Percentiles rank a stretch among this genome's conserved stretches.
Conservation (phyloP, 371 early-diverging fungal species). For the Mucor piriformis region DNA sequence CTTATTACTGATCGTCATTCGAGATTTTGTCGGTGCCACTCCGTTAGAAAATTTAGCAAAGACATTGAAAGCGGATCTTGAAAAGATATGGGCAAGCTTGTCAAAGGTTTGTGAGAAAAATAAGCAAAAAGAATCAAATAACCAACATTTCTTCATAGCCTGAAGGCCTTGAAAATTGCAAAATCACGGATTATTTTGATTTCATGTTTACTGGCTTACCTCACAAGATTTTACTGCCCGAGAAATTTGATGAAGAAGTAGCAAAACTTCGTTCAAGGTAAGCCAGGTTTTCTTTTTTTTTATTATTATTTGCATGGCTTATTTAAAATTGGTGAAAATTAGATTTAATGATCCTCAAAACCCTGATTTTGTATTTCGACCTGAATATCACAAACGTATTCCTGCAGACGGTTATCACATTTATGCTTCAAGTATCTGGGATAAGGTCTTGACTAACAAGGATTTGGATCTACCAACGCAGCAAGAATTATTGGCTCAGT, state of each 20-base stretch:
- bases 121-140: neutral
- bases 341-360: constrained; percentile 75
- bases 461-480: constrained; percentile 98
- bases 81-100: constrained; percentile 89
- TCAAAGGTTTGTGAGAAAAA: constrained; percentile 62
- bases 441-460: constrained; percentile 88
- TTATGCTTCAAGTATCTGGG: constrained; percentile 93
- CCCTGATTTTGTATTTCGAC: constrained; percentile 81
- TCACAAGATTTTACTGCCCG: constrained; percentile 87
- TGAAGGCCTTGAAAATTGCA: constrained; percentile 76
- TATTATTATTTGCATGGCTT: no score
- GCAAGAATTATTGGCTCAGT: constrained; percentile 96
- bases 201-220: constrained; percentile 88
- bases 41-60: constrained; percentile 81
- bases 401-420: constrained; percentile 94
- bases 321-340: neutral
- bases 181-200: constrained; percentile 90
- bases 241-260: constrained; percentile 81
- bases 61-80: constrained; percentile 81
- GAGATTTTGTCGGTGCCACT: constrained; percentile 91
- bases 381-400: constrained; percentile 87
- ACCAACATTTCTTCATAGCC: constrained; percentile 52
- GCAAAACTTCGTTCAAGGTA: constrained; percentile 71
- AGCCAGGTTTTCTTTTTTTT: no score
- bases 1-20: constrained; percentile 92